phyloP scores from a whole-genome alignment of 2,329 filamentous ascomycete species.

The Hymenoscyphus albidus region DNA sequence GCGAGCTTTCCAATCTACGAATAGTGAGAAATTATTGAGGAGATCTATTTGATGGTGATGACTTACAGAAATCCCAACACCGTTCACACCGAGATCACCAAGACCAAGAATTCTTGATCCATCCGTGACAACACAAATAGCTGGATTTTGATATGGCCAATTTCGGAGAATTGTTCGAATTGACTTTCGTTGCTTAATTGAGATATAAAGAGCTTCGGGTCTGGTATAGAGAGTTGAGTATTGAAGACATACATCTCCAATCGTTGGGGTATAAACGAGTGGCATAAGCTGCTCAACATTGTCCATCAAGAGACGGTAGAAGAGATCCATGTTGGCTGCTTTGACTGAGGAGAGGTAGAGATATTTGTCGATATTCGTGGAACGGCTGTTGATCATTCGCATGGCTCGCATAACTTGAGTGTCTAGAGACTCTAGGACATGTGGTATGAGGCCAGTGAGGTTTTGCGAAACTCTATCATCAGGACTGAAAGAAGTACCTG shows the following conservation, averaged over 20 bases:
- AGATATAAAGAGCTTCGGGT: slow-evolving; percentile 93
- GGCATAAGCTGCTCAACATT: slow-evolving; percentile 76
- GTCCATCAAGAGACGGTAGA: slow-evolving; percentile 77
- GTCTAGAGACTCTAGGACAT: slow-evolving; percentile 57
- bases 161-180: slow-evolving; percentile 85
- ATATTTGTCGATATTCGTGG: slow-evolving; percentile 75
- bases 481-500: slow-evolving; percentile 61
- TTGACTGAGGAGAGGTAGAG: slow-evolving; percentile 75
- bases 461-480: slow-evolving; percentile 62
- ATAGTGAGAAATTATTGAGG: slow-evolving; percentile 8
- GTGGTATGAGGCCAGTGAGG: slow-evolving; percentile 62
- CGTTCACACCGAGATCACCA: slow-evolving; percentile 92
- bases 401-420: slow-evolving; percentile 64
- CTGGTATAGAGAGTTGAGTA: slow-evolving; percentile 96
- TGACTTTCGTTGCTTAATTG: slow-evolving; percentile 88
- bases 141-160: slow-evolving; percentile 84
- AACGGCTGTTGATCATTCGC: slow-evolving; percentile 67
- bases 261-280: slow-evolving; percentile 82
- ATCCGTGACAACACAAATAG: slow-evolving; percentile 96
- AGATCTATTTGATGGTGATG: neutral
- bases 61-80: slow-evolving; percentile 90
- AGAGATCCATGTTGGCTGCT: slow-evolving; percentile 72
- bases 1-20: slow-evolving; percentile 81
- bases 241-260: slow-evolving; percentile 93
- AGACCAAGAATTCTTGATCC: slow-evolving; percentile 90